These are phyloP conservation scores for Arctium minus DNA, from an alignment of 129 eudicot species.

Conservation along the genomic window DNA sequence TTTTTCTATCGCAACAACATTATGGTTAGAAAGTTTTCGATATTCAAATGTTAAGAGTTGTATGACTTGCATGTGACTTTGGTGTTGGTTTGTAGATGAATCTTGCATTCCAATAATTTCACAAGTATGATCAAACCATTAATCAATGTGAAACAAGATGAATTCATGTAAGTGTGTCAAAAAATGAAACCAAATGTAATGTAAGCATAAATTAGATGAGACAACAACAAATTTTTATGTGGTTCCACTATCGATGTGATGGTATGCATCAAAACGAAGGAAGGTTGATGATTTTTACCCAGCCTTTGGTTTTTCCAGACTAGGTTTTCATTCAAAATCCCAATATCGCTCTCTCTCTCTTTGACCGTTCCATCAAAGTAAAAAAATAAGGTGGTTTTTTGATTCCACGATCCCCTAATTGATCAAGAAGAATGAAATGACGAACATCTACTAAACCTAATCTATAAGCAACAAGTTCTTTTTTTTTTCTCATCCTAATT, in stretches of 20 bases:
- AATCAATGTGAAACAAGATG: background rate
- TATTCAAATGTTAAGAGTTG: background rate
- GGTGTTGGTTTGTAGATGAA: background rate
- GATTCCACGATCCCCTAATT: background rate
- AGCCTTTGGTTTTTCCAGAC: no score
- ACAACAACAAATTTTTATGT: no score
- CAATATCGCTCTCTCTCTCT: no score
- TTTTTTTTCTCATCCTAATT: background rate
- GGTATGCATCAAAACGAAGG: no score
- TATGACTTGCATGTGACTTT: no score
- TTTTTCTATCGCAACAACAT: background rate
- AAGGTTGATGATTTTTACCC: no score
- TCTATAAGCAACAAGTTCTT: background rate
- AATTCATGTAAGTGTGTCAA: no score
- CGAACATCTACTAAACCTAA: background rate
- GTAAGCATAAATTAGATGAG: background rate
- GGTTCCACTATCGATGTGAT: no score
- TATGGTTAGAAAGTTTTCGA: background rate
- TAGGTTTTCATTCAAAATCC: no score
- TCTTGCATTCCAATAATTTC: background rate
- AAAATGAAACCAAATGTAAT: background rate
- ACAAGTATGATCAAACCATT: background rate
- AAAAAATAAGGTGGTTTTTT: no score
- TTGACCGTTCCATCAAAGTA: no score
- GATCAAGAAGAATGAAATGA: background rate